Conservation (phyloP, 495 filamentous ascomycete genomes). For the Aspergillus heteromorphus region DNA sequence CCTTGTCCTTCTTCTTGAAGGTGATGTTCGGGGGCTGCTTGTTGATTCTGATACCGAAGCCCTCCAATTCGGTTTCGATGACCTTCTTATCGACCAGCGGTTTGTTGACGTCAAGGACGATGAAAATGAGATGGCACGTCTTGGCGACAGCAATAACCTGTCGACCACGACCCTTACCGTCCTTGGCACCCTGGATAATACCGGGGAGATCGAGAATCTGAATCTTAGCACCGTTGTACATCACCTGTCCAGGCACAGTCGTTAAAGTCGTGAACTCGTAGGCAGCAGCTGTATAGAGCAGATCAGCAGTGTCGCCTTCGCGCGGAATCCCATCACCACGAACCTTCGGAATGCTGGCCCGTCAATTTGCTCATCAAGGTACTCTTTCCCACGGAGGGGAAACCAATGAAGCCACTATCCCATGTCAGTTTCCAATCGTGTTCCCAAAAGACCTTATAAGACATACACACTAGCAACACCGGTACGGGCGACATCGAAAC, state of each 20-base stretch:
- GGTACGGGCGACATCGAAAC: conserved; percentile 96
- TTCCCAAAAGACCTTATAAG: background rate
- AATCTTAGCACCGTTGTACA: conserved; percentile 95
- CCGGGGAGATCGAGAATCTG: conserved; percentile 98
- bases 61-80: conserved; percentile 95
- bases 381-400: conserved; percentile 97
- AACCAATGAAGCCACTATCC: conserved; percentile 57
- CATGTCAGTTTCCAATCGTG: conserved; percentile 11
- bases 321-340: conserved; percentile 6
- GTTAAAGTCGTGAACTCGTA: conserved; percentile 99
- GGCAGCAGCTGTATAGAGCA: conserved; percentile 60
- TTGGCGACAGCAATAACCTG: conserved; percentile 99
- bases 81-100: conserved; percentile 94
- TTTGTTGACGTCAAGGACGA: conserved; percentile 98
- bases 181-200: conserved; percentile 98
- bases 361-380: conserved; percentile 93
- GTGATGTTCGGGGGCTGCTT: conserved; percentile 95
- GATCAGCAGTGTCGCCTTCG: conserved; percentile 15
- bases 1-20: conserved; percentile 99
- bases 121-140: conserved; percentile 98
- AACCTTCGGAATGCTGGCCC: conserved; percentile 89
- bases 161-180: conserved; percentile 95
- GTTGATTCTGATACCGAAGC: conserved; percentile 97
- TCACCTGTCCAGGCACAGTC: conserved; percentile 92
- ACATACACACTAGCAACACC: conserved; percentile 94